Conservation (phyloP, 176 grass and related monocot species). For the Carex pumila region DNA sequence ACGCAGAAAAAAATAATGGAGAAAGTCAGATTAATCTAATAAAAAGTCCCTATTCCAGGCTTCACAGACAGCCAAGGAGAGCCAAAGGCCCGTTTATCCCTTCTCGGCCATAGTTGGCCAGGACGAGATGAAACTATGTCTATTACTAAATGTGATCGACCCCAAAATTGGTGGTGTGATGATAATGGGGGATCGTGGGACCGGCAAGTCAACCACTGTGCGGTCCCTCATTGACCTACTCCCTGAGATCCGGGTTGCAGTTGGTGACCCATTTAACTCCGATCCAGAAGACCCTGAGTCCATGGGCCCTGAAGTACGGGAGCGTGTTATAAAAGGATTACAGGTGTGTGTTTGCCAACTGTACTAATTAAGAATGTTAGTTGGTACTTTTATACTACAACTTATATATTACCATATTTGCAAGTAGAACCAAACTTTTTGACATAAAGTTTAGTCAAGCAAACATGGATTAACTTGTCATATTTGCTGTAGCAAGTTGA, state of each 20-base stretch:
- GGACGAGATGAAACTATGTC: slow-evolving; percentile 99
- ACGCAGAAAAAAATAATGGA: background rate
- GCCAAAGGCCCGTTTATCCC: slow-evolving; percentile 80
- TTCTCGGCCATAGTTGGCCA: slow-evolving; percentile 95
- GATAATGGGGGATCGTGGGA: slow-evolving; percentile 99
- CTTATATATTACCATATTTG: background rate
- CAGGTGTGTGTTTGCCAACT: background rate
- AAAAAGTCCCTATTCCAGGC: background rate
- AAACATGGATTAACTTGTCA: background rate
- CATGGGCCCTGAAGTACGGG: slow-evolving; percentile 70
- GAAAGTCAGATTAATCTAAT: background rate
- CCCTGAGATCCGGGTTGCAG: slow-evolving; percentile 68
- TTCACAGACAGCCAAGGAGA: slow-evolving; percentile 42
- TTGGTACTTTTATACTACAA: background rate
- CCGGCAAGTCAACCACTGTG: slow-evolving; percentile 89
- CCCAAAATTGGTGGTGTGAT: slow-evolving; percentile 98
- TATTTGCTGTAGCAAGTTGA: background rate
- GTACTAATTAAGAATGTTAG: background rate
- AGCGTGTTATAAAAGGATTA: slow-evolving; percentile 42
- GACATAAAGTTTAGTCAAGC: background rate
- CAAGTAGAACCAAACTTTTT: background rate
- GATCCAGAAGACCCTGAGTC: slow-evolving; percentile 88
- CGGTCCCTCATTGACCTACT: slow-evolving; percentile 95
- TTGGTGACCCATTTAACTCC: slow-evolving; percentile 95
- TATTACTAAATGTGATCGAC: slow-evolving; percentile 96